Conservation (phyloP, 2,329 filamentous ascomycete species). For the Aspergillus udagawae region DNA sequence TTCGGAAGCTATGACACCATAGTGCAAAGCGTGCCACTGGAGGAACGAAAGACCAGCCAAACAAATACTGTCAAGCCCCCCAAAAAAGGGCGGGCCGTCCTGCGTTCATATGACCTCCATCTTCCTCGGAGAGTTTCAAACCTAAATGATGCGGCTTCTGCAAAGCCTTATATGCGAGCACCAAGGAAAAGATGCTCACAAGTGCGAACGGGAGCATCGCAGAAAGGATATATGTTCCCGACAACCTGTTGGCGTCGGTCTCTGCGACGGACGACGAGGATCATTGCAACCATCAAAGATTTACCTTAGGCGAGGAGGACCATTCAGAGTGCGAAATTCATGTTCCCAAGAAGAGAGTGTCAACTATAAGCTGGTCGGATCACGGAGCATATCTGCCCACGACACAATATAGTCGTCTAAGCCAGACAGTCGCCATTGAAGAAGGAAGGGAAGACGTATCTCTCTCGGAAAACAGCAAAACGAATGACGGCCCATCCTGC, state of each 20-base stretch:
- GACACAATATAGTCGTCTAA: not conserved
- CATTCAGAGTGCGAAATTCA: slow-evolving; percentile 1
- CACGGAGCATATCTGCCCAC: not conserved
- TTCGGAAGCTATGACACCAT: not conserved
- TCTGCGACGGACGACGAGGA: not conserved
- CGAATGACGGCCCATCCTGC: not conserved
- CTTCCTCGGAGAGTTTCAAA: not conserved
- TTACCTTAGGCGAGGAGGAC: not conserved
- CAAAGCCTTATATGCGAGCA: not conserved
- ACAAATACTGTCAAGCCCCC: not conserved
- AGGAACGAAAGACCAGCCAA: not conserved
- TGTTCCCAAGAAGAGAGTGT: slow-evolving; percentile 1
- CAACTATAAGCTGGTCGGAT: not conserved
- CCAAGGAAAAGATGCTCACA: not conserved
- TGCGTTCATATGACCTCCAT: not conserved
- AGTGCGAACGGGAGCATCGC: not conserved
- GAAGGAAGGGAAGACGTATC: not conserved
- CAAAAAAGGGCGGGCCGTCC: not conserved
- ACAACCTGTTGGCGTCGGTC: not conserved
- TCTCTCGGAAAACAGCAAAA: not conserved
- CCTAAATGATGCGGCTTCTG: not conserved
- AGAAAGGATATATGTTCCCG: not conserved
- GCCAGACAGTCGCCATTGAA: not conserved
- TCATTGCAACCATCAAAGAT: not conserved
- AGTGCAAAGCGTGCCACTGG: too few relatives aligned